Conservation (phyloP, 2,329 filamentous ascomycete genomes). For the Hymenoscyphus fructigenus region DNA sequence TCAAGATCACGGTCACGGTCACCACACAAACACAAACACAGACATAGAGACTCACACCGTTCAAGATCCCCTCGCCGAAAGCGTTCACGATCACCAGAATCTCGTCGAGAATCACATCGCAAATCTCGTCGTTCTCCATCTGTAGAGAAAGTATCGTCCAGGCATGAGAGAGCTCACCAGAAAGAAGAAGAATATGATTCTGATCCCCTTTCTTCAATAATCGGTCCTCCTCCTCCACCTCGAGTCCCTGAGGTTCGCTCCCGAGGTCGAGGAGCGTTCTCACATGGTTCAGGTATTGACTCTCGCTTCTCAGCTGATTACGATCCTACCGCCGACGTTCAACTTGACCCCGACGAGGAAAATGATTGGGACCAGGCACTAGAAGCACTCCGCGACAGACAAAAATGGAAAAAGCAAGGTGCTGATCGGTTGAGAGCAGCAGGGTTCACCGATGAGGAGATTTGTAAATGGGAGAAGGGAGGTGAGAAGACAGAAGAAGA, state of each 20-base stretch:
- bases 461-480: conserved; percentile 69
- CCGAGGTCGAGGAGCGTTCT: conserved; percentile 69
- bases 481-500: conserved; percentile 60
- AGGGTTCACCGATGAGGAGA: conserved; percentile 74
- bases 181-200: conserved; percentile 47
- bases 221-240: conserved; percentile 66
- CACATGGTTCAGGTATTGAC: conserved; percentile 69
- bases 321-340: conserved; percentile 56
- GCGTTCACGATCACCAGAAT: conserved; percentile 26
- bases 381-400: conserved; percentile 76
- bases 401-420: conserved; percentile 73
- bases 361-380: conserved; percentile 79
- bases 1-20: conserved; percentile 31
- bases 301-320: conserved; percentile 71
- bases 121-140: conserved; percentile 20
- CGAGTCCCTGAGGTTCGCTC: conserved; percentile 43
- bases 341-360: conserved; percentile 48
- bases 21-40: conserved; percentile 25
- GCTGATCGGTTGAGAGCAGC: conserved; percentile 73
- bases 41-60: conserved; percentile 35
- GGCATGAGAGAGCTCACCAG: conserved; percentile 15
- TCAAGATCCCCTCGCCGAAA: conserved; percentile 34
- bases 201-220: conserved; percentile 72
- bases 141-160: conserved; percentile 8
- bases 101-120: conserved; percentile 8